A percentile compares a stretch with the other conserved stretches of the same genome.
Conservation (phyloP, 345 rosid genomes). For the Draba incana region DNA sequence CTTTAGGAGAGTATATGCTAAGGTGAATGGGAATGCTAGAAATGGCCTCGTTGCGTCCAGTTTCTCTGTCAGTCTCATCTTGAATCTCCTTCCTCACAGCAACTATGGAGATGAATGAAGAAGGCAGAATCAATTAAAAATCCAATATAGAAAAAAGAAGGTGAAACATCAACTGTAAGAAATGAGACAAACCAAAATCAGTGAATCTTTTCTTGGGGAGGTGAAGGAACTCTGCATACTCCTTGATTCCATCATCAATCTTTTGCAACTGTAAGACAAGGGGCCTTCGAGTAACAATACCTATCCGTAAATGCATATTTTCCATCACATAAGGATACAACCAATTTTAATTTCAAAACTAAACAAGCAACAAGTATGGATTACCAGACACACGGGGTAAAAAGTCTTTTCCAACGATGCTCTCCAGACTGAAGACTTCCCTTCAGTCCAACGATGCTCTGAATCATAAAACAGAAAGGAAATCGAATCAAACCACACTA, state of each 20-base stretch:
- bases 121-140: neutral
- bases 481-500: no score
- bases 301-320: constrained; percentile 34
- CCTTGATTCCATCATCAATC: constrained; percentile 84
- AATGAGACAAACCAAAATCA: constrained; percentile 63
- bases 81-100: constrained; percentile 98
- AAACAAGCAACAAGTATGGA: neutral
- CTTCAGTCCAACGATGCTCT: no score
- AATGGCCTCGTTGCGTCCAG: constrained; percentile 84
- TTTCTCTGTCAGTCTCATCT: constrained; percentile 99
- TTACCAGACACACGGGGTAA: no score
- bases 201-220: constrained; percentile 80
- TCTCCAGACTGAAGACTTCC: no score
- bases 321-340: neutral
- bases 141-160: neutral
- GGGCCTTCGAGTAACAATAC: constrained; percentile 95
- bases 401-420: no score
- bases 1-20: constrained; percentile 89
- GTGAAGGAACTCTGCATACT: constrained; percentile 97
- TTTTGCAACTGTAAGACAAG: constrained; percentile 98
- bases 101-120: constrained; percentile 48
- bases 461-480: no score
- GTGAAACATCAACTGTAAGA: neutral
- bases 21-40: constrained; percentile 98
- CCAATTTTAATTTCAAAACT: neutral